Conservation (phyloP, 495 filamentous ascomycete species). For the Choiromyces venosus region DNA sequence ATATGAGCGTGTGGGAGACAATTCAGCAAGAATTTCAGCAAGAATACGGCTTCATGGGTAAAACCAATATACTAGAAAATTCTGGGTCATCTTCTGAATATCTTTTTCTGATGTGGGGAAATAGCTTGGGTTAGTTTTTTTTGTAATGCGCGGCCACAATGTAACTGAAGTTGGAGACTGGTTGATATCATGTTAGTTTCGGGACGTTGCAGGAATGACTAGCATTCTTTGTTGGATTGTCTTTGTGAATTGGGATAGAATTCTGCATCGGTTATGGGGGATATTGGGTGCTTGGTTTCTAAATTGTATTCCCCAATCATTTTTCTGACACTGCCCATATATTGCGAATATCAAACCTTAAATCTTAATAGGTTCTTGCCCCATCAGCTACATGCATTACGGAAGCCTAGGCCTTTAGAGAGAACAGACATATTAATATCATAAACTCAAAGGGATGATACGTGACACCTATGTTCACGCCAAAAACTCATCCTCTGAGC, state of each 20-base stretch:
- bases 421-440: background rate
- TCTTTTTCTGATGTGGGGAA: background rate
- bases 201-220: background rate
- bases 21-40: too few relatives aligned
- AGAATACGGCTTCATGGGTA: too few relatives aligned
- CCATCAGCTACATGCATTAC: background rate
- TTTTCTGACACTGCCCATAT: background rate
- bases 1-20: too few relatives aligned
- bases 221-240: background rate
- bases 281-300: background rate
- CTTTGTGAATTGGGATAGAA: background rate
- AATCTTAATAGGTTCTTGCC: background rate
- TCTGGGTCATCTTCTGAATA: background rate
- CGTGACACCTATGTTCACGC: background rate
- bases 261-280: background rate
- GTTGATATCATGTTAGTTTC: background rate
- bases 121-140: background rate
- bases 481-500: background rate
- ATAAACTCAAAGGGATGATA: background rate
- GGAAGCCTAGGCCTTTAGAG: background rate
- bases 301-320: background rate
- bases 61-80: too few relatives aligned
- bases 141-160: background rate
- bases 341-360: background rate
- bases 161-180: background rate